Evolutionary conservation across 2,329 filamentous ascomycete species (phyloP).

Genomic region (Neofusicoccum sp.): DNA sequence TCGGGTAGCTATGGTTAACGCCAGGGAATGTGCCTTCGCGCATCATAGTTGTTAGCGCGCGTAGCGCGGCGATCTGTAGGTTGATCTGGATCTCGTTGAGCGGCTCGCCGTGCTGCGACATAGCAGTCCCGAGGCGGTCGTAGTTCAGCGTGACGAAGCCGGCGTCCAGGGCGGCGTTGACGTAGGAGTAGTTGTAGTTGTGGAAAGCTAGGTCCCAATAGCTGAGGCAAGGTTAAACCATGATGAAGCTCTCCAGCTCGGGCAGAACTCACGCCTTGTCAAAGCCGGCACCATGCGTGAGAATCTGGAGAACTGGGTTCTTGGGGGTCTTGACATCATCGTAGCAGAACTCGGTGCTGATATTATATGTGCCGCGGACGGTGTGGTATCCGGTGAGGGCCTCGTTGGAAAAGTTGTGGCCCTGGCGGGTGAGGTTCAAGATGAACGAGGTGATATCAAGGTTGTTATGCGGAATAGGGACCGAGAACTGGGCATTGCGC

Average conservation of each 20-base stretch:
- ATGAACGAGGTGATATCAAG: conserved; percentile 62
- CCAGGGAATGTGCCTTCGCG: conserved; percentile 50
- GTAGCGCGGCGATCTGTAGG: conserved; percentile 62
- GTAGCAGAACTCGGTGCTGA: conserved; percentile 64
- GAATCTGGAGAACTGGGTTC: conserved; percentile 46
- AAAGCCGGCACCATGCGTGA: conserved; percentile 60
- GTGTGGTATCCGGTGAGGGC: conserved; percentile 54
- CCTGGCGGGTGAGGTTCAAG: conserved; percentile 52
- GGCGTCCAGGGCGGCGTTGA: conserved; percentile 56
- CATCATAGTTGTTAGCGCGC: conserved; percentile 54
- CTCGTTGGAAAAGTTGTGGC: conserved; percentile 52
- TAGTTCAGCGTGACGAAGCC: conserved; percentile 63
- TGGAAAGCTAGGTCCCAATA: conserved; percentile 66
- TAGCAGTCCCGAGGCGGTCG: conserved; percentile 65
- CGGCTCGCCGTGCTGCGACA: conserved; percentile 61
- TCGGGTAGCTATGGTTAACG: conserved; percentile 42
- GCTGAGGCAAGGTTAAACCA: conserved; percentile 29
- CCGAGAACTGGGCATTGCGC: conserved; percentile 3
- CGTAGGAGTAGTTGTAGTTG: conserved; percentile 65
- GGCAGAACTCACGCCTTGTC: conserved; percentile 47
- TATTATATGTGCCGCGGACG: conserved; percentile 57
- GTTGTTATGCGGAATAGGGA: conserved; percentile 36
- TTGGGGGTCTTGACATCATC: conserved; percentile 47
- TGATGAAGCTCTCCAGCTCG: not conserved
- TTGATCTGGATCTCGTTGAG: conserved; percentile 61